Percentiles rank a stretch among this genome's conserved stretches.
These are phyloP conservation scores for Boletus edulis DNA, from an alignment of 768 basidiomycete species.

Conservation along the genomic window DNA sequence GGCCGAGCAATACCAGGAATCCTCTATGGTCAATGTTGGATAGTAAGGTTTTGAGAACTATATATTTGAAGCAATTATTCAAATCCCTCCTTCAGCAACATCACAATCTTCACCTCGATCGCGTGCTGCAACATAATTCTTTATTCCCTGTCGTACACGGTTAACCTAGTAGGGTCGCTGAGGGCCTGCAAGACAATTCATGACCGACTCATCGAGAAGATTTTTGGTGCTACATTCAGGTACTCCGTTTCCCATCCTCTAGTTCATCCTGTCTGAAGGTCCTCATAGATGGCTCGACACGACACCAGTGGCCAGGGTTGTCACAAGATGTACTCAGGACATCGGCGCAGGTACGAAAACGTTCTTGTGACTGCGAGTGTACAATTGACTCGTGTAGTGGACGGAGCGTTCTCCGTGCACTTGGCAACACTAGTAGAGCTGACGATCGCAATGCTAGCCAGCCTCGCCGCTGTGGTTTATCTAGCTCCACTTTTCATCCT, in stretches of 20 bases:
- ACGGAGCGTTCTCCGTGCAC: not conserved
- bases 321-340: conserved; percentile 45
- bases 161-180: conserved; percentile 45
- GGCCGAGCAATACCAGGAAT: conserved; percentile 26
- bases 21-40: conserved; percentile 30
- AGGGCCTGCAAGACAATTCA: conserved; percentile 58
- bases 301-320: conserved; percentile 29
- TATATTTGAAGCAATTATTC: not conserved
- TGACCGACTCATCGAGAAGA: conserved; percentile 45
- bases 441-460: conserved; percentile 3
- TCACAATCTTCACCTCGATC: conserved; percentile 41
- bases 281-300: conserved; percentile 48
- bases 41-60: conserved; percentile 24
- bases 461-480: not conserved
- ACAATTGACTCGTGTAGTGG: conserved; percentile 7
- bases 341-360: conserved; percentile 32
- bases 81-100: conserved; percentile 38
- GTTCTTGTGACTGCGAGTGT: not conserved
- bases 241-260: conserved; percentile 36
- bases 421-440: not conserved
- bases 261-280: conserved; percentile 28
- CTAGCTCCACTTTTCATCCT: conserved; percentile 21
- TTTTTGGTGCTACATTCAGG: conserved; percentile 61
- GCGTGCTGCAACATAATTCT: conserved; percentile 29
- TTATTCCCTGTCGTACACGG: conserved; percentile 34